Percentiles rank a stretch among this genome's conserved stretches.
These are phyloP conservation scores for Melampsora larici-populina DNA, from an alignment of 1,284 basidiomycete species.

Conservation along the genomic window DNA sequence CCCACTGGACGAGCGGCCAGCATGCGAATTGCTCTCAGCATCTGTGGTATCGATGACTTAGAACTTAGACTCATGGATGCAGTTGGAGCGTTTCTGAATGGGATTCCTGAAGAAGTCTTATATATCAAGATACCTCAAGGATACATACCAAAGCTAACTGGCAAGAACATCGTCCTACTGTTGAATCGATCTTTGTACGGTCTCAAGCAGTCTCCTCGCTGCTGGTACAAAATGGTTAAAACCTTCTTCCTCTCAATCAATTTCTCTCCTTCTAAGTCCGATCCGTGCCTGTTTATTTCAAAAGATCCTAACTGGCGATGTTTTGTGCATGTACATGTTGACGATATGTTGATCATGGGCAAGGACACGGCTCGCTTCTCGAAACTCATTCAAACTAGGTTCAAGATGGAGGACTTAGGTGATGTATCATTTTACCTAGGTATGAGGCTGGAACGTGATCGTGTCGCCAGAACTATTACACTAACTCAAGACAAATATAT, in stretches of 20 bases:
- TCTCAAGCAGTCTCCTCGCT: conserved; percentile 1
- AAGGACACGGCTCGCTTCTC: not conserved
- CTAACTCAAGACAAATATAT: too few species aligned
- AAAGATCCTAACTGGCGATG: not conserved
- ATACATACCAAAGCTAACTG: not conserved
- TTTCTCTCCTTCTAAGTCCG: not conserved
- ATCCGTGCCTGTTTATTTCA: conserved; percentile 5
- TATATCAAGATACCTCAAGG: too few species aligned
- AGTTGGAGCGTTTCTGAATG: conserved; percentile 10
- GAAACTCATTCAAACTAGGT: not conserved
- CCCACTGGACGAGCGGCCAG: not conserved
- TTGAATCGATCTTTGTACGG: not conserved
- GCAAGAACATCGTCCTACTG: not conserved
- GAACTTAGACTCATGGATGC: too few species aligned
- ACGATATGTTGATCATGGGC: too few species aligned
- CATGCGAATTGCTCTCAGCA: not conserved
- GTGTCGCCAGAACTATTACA: not conserved
- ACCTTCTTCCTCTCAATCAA: too few species aligned
- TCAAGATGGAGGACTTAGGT: not conserved
- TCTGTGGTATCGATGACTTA: not conserved
- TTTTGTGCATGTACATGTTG: not conserved
- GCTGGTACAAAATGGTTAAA: conserved; percentile 1
- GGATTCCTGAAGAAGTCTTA: not conserved
- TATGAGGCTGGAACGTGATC: too few species aligned
- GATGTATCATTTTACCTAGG: too few species aligned